Evolutionary conservation across 768 basidiomycete species (phyloP).

Genomic region (Tricholoma matsutake): DNA sequence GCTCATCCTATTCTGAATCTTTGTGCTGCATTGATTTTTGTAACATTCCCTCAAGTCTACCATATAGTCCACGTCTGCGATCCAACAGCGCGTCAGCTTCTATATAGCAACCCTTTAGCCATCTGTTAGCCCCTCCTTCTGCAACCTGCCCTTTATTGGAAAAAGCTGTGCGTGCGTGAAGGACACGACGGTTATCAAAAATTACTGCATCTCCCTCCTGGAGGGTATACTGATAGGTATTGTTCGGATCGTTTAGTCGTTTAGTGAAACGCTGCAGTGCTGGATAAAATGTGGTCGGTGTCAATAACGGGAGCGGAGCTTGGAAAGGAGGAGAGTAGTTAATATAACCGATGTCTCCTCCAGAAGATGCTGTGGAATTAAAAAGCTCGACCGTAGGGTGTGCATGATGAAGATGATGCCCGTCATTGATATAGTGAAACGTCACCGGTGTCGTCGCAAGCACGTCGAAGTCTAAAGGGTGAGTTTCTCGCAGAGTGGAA

Average conservation of each 20-base stretch:
- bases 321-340: slow-evolving; percentile 98
- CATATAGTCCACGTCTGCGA: slow-evolving; percentile 50
- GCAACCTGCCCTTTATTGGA: slow-evolving; percentile 33
- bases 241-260: slow-evolving; percentile 49
- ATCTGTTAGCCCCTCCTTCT: slow-evolving; percentile 60
- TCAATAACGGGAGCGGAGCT: slow-evolving; percentile 61
- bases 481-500: slow-evolving; percentile 38
- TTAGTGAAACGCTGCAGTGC: slow-evolving; percentile 62
- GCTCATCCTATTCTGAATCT: neutral
- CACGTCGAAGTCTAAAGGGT: slow-evolving; percentile 52
- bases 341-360: slow-evolving; percentile 51
- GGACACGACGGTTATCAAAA: slow-evolving; percentile 88
- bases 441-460: slow-evolving; percentile 67
- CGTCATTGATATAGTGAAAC: slow-evolving; percentile 91
- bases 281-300: slow-evolving; percentile 54
- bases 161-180: slow-evolving; percentile 88
- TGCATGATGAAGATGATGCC: slow-evolving; percentile 69
- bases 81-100: slow-evolving; percentile 66
- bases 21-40: neutral
- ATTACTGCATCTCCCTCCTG: slow-evolving; percentile 82
- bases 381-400: slow-evolving; percentile 78
- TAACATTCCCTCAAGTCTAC: slow-evolving; percentile 19
- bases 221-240: slow-evolving; percentile 62
- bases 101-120: slow-evolving; percentile 89
- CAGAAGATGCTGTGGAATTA: slow-evolving; percentile 10